Evolutionary conservation across 2,329 filamentous ascomycete species (phyloP), one percentile per base, ranked within the genome.

Genomic region (Lithohypha guttulata): DNA sequence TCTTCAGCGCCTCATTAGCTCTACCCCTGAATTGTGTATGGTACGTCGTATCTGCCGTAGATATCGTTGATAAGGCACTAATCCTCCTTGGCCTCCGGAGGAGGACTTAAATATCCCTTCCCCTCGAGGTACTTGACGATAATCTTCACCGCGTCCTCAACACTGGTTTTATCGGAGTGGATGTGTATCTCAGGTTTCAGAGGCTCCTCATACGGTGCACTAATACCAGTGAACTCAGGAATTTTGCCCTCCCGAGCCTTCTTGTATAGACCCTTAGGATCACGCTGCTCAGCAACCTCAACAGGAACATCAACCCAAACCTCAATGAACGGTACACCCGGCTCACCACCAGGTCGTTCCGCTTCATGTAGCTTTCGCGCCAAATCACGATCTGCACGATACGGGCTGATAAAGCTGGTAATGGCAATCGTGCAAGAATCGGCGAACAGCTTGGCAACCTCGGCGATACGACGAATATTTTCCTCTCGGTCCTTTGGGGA

Each of bases 261-360:
- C 73, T 94, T 94, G 68, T 98, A 98, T 44, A 96, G 67, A 4
- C 89, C 91, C 76, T 98, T 98, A 34, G 91, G 91, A 58, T 98
- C 91, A 47, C 91, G 78, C 73, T 89, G 71, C 75, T 96, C 89
- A 25, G 91, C 89, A 30, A 91, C 84, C 62, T 85, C 84, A 51
- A 96, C 73, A 10, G 86, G 83, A 9, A 96, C 78, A 62, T 98
- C 86, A 47, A 98, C 80, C 57, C 78, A 93, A 42, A 96, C 85
- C 66, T 98, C 91, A 50, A 98, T 73, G 59, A 98, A 98, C 7
- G 83, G 80, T 42, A 96, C 73, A 0, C 82, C 66, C 2, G 66
- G 60, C 50, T 70, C 68, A 53, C 81, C 79, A 42, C 66, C 65
- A 41, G 64, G 63, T 35, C 71, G 62, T 23, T 73, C 68, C 2